Base-by-base conservation (phyloP, 345 rosid species). In the Melaleuca alternifolia region DNA sequence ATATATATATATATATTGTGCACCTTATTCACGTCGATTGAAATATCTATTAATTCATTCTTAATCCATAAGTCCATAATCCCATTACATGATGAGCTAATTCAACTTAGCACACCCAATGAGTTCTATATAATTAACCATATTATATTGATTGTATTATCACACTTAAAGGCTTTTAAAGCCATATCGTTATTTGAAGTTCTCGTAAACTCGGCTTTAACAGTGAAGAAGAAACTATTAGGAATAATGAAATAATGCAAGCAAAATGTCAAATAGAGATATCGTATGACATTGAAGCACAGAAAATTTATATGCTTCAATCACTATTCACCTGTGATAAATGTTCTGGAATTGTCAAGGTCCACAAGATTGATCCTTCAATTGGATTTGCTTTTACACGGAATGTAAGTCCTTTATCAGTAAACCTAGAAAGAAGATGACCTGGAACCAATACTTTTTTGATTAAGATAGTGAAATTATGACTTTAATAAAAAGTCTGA, bases 321-420 rank as follows among this genome's bases (percentile, higher is more conserved):
- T 24, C 54, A 7, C 21, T 84, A 84, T 61, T 82, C 91, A 97
- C 99, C 97, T 92, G 90, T 21, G 94, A 92, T 89, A 96, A 86
- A 81, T 92, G 89, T 87, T 96, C 98, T 14, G 99, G 99, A 87
- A 91, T 91, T 56, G 88, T 88, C 96, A 97, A 93, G 87, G 94
- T 92, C 99, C 99, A 97, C 82, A 94, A 86, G 88, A 97, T 91
- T 88, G 99, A 97, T 91, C 94, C 94, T 92, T 94, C 95, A 89
- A 97, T 89, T 75, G 95, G 94, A 91, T 97, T 96, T 85, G 95
- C 89, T 81, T 92, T 92, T 90, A 97, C 86, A 16, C 94, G 94
- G 87, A 91, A 93, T 12, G 91, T 85, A 90, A 95, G 89, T 87
- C 98, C 97, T 89, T 97, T 97, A 62, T 97, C 99, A 56, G 95